A percentile compares a stretch with the other conserved stretches of the same genome.
These are phyloP conservation scores for Annulohypoxylon stygium DNA, from an alignment of 495 filamentous ascomycete species.

Conservation along the genomic window DNA sequence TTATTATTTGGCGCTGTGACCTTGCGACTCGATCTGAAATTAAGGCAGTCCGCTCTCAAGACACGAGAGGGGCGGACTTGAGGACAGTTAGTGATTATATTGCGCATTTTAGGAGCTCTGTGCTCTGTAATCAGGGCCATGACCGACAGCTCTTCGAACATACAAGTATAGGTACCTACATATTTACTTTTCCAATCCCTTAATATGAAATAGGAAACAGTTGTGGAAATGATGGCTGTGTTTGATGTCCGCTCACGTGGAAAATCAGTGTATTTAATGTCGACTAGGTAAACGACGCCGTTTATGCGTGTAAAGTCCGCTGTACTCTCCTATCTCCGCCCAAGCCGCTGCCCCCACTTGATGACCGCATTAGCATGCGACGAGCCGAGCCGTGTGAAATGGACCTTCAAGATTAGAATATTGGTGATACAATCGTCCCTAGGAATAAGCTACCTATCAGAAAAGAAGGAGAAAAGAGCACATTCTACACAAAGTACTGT, in stretches of 20 bases:
- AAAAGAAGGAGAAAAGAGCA: neutral
- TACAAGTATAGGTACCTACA: neutral
- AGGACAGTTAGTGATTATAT: constrained; percentile 2
- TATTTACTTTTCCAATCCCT: neutral
- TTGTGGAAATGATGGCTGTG: neutral
- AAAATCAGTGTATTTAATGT: neutral
- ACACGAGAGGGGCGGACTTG: constrained; percentile 24
- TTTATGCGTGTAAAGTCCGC: constrained; percentile 24
- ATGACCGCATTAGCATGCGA: constrained; percentile 29
- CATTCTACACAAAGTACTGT: neutral
- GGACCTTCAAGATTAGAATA: neutral
- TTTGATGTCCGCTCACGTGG: constrained; percentile 42
- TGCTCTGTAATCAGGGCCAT: neutral
- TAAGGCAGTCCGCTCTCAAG: constrained; percentile 15
- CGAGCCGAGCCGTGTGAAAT: neutral
- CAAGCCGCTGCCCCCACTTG: constrained; percentile 18
- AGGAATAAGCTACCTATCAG: neutral
- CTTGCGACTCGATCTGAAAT: neutral
- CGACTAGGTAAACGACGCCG: constrained; percentile 14
- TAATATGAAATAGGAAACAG: neutral
- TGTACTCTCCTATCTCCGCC: constrained; percentile 7
- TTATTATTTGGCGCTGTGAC: neutral
- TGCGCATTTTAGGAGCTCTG: neutral
- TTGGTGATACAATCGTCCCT: neutral
- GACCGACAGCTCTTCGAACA: neutral